Percentiles rank a stretch among this genome's conserved stretches.
phyloP scores from a whole-genome alignment of 2,329 filamentous ascomycete genomes.

The Colletotrichum sp. region DNA sequence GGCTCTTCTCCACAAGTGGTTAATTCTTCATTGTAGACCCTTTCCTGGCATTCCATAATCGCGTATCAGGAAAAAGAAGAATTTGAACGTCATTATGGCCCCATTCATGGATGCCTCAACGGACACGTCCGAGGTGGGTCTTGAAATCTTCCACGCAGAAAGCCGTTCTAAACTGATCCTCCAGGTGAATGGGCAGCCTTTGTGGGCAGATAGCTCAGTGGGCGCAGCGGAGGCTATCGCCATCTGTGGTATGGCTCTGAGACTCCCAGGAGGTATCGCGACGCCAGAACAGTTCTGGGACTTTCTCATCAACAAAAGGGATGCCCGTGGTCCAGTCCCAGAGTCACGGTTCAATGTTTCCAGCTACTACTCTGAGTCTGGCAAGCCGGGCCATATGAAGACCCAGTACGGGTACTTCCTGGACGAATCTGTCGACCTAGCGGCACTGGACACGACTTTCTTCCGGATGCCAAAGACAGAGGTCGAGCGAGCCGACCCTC shows the following conservation, averaged over 20 bases:
- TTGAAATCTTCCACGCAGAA: fast-evolving
- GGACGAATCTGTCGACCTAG: constrained; percentile 28
- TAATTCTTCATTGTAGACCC: not conserved
- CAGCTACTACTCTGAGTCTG: constrained; percentile 12
- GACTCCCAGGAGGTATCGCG: constrained; percentile 27
- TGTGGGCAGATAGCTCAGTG: not conserved
- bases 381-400: constrained; percentile 23
- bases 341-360: constrained; percentile 23
- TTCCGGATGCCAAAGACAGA: constrained; percentile 32
- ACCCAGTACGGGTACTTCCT: constrained; percentile 33
- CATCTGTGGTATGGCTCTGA: constrained; percentile 30
- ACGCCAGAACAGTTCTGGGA: constrained; percentile 27
- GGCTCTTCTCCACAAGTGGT: fast-evolving
- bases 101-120: not conserved
- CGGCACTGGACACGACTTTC: constrained; percentile 31
- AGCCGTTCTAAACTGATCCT: fast-evolving
- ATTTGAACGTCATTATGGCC: not conserved
- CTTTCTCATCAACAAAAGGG: constrained; percentile 26
- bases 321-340: constrained; percentile 24
- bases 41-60: fast-evolving
- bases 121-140: not conserved
- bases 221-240: constrained; percentile 22
- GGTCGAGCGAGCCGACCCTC: constrained; percentile 18
- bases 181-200: not conserved
- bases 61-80: not conserved